A percentile compares a stretch with the other conserved stretches of the same genome.
These are phyloP conservation scores for Tylopilus sp. DNA, from an alignment of 768 basidiomycete species.

Conservation along the genomic window DNA sequence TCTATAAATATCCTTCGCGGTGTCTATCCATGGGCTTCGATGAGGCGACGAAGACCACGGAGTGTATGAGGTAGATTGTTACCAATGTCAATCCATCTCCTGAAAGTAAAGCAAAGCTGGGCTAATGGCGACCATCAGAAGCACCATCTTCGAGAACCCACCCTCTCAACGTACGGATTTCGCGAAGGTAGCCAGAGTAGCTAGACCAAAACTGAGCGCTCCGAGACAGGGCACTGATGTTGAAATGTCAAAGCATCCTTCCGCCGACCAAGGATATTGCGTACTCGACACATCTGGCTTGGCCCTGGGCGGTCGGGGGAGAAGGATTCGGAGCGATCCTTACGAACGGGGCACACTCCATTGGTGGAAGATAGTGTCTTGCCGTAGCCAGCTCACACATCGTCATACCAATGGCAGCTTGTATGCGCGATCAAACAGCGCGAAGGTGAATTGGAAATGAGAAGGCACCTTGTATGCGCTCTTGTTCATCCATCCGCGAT, in stretches of 20 bases:
- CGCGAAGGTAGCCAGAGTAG: constrained; percentile 79
- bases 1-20: constrained; percentile 61
- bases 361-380: constrained; percentile 58
- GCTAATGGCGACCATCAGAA: constrained; percentile 41
- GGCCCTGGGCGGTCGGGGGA: constrained; percentile 20
- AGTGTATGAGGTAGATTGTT: constrained; percentile 10
- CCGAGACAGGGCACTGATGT: constrained; percentile 60
- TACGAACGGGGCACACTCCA: constrained; percentile 51
- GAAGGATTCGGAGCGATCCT: not conserved
- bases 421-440: constrained; percentile 21
- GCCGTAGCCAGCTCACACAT: constrained; percentile 78
- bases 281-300: constrained; percentile 53
- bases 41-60: constrained; percentile 8
- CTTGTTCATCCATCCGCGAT: constrained; percentile 56
- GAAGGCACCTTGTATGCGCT: constrained; percentile 53
- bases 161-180: constrained; percentile 56
- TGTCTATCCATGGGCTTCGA: constrained; percentile 37
- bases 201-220: constrained; percentile 86
- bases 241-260: constrained; percentile 1
- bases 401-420: constrained; percentile 76
- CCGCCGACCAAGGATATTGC: constrained; percentile 10
- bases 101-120: constrained; percentile 73
- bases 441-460: not conserved
- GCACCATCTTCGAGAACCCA: constrained; percentile 1
- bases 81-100: constrained; percentile 76